These are phyloP conservation scores for Nakazawaea holstii DNA, from an alignment of 805 yeast species.

Conservation along the genomic window DNA sequence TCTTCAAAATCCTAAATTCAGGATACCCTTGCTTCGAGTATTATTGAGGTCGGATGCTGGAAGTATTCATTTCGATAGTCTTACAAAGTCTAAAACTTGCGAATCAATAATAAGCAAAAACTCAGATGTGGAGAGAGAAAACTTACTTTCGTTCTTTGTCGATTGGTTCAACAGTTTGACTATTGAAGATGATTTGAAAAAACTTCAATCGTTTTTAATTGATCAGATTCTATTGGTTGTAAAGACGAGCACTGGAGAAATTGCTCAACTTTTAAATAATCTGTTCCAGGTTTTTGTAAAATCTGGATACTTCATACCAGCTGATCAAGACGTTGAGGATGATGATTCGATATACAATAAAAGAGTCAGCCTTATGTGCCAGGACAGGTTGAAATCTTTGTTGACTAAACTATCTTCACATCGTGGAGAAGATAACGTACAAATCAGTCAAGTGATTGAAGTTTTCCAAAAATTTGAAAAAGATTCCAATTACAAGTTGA, in stretches of 20 bases:
- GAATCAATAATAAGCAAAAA: slow-evolving; percentile 32
- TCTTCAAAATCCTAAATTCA: slow-evolving; percentile 31
- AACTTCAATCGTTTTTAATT: slow-evolving; percentile 1
- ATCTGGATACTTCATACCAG: slow-evolving; percentile 32
- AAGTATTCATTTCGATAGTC: slow-evolving; percentile 65
- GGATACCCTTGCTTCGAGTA: slow-evolving; percentile 19
- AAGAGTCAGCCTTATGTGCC: slow-evolving; percentile 37
- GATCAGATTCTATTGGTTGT: slow-evolving; percentile 6
- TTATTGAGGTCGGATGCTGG: slow-evolving; percentile 44
- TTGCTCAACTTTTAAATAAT: slow-evolving; percentile 11
- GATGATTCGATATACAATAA: slow-evolving; percentile 14
- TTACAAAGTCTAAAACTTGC: slow-evolving; percentile 68
- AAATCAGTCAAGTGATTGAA: slow-evolving; percentile 8
- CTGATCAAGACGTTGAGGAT: slow-evolving; percentile 1
- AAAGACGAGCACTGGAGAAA: slow-evolving; percentile 14
- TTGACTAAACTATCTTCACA: slow-evolving; percentile 30
- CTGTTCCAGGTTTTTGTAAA: slow-evolving; percentile 5
- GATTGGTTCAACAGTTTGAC: slow-evolving; percentile 13
- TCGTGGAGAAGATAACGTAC: slow-evolving; percentile 13
- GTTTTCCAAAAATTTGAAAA: slow-evolving; percentile 17
- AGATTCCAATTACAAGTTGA: slow-evolving; percentile 12
- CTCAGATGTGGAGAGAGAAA: slow-evolving; percentile 9
- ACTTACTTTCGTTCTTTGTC: slow-evolving; percentile 13
- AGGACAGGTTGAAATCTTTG: slow-evolving; percentile 64
- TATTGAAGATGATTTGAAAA: background rate